These are phyloP conservation scores for Termitomyces sp. DNA, from an alignment of 768 basidiomycete species.

Conservation along the genomic window DNA sequence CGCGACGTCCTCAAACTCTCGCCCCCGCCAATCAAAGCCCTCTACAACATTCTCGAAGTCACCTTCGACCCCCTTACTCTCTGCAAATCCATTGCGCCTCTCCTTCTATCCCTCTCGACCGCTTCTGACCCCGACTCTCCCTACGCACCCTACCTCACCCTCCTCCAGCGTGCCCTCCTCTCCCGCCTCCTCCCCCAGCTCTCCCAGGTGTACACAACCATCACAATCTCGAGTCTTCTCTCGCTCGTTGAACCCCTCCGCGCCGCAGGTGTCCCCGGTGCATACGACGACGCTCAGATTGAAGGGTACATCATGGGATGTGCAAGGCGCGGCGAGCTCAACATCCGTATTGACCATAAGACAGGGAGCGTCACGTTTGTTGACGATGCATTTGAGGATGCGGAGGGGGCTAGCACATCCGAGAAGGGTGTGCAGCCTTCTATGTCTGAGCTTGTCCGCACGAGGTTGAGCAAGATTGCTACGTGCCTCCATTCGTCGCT, in stretches of 20 bases:
- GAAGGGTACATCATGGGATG: slow-evolving; percentile 95
- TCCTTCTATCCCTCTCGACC: slow-evolving; percentile 58
- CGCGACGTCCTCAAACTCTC: slow-evolving; percentile 81
- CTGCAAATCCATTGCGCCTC: slow-evolving; percentile 72
- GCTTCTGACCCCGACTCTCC: slow-evolving; percentile 35
- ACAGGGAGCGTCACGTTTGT: slow-evolving; percentile 81
- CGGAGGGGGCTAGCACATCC: slow-evolving; percentile 27
- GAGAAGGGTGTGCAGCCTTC: slow-evolving; percentile 63
- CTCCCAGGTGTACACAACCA: slow-evolving; percentile 86
- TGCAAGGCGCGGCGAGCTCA: slow-evolving; percentile 81
- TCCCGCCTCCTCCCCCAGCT: slow-evolving; percentile 89
- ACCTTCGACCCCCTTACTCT: slow-evolving; percentile 91
- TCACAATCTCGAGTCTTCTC: slow-evolving; percentile 76
- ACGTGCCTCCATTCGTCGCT: slow-evolving; percentile 68
- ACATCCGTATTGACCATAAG: slow-evolving; percentile 85
- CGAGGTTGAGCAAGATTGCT: slow-evolving; percentile 76
- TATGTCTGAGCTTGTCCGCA: slow-evolving; percentile 68
- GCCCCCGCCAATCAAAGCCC: slow-evolving; percentile 64
- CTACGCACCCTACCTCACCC: slow-evolving; percentile 82
- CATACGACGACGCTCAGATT: slow-evolving; percentile 71
- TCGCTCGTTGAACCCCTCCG: slow-evolving; percentile 75
- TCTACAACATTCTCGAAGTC: slow-evolving; percentile 88
- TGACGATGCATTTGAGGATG: slow-evolving; percentile 63
- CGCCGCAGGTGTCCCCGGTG: slow-evolving; percentile 45
- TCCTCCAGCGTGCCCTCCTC: slow-evolving; percentile 87